Base-by-base conservation (phyloP, 495 filamentous ascomycete genomes). In the Xylaria castorea region DNA sequence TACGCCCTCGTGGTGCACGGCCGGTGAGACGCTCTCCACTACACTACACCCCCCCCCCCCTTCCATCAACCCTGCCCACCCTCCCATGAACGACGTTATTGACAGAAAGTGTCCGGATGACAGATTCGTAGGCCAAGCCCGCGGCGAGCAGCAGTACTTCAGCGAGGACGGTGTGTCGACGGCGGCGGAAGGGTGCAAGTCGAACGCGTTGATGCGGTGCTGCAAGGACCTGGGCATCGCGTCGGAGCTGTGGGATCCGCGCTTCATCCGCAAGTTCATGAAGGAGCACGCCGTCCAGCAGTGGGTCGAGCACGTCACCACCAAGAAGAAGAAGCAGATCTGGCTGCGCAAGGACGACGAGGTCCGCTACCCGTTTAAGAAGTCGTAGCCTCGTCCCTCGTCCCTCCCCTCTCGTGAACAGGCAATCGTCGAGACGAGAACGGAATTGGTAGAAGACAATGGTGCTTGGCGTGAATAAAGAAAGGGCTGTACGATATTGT, bases 141-240 rank as follows among this genome's bases (percentile, higher is more conserved):
- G 97, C 65, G 96, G 96, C 79, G 97, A 98, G 81, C 94, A 97
- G 82, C 90, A 94, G 71, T 99, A 98, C 82, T 99, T 98, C 83
- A 90, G 89, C 66, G 90, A 93, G 16, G 94, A 97, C 68, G 93
- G 93, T 60, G 96, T 99, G 71, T 94, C 96, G n/a, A 98, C 95
- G 2, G 96, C 97, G 0, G 95, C 94, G 40, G 96, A 99, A 81
- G 96, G 96, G 25, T 97, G 94, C 85, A 97, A 97, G 80, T 97
- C 94, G 22, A 99, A 98, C 80, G 96, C 96, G 25, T 86, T 99
- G 68, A 93, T 97, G 86, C 92, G 96, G 32, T 97, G 94, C 85
- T 98, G 97, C 84, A 99, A 99, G 83, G 96, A 99, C 81, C 87
- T 99, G 30, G 96, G 96, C 16, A 92, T 99, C 68, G 97, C 94